These are phyloP conservation scores for Aspergillus eucalypticola DNA, from an alignment of 2,329 filamentous ascomycete species.

Conservation along the genomic window DNA sequence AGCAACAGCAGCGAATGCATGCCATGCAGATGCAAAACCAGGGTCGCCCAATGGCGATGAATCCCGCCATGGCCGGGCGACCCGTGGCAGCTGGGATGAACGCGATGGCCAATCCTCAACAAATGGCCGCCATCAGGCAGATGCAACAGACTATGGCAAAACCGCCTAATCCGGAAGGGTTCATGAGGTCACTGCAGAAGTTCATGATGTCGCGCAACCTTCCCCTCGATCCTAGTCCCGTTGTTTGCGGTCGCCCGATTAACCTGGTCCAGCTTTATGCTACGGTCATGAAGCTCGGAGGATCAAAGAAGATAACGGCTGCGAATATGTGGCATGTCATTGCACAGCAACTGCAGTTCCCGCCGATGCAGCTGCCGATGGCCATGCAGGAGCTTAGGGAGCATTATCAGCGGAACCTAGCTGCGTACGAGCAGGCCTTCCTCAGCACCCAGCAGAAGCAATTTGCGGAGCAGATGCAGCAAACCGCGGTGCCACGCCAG, in stretches of 20 bases:
- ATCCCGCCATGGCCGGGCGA: conserved; percentile 38
- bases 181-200: conserved; percentile 72
- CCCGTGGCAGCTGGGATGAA: conserved; percentile 39
- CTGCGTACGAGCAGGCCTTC: conserved; percentile 67
- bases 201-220: conserved; percentile 75
- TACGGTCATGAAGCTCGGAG: conserved; percentile 72
- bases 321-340: conserved; percentile 73
- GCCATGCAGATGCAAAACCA: conserved; percentile 83
- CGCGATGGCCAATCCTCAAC: conserved; percentile 42
- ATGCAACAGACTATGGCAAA: conserved; percentile 47
- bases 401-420: conserved; percentile 74
- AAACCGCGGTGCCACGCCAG: conserved; percentile 44
- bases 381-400: conserved; percentile 69
- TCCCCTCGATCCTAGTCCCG: conserved; percentile 72
- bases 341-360: conserved; percentile 63
- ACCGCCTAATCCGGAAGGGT: conserved; percentile 60
- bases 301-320: conserved; percentile 71
- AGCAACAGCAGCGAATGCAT: conserved; percentile 62
- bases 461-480: conserved; percentile 45
- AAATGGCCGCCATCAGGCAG: conserved; percentile 52
- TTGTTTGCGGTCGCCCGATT: conserved; percentile 71
- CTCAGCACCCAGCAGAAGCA: conserved; percentile 49
- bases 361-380: conserved; percentile 62
- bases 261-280: conserved; percentile 77
- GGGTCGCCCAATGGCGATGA: conserved; percentile 60